Base-by-base conservation (phyloP, 1,139 yeast genomes). In the Saccharomyces hybrid region DNA sequence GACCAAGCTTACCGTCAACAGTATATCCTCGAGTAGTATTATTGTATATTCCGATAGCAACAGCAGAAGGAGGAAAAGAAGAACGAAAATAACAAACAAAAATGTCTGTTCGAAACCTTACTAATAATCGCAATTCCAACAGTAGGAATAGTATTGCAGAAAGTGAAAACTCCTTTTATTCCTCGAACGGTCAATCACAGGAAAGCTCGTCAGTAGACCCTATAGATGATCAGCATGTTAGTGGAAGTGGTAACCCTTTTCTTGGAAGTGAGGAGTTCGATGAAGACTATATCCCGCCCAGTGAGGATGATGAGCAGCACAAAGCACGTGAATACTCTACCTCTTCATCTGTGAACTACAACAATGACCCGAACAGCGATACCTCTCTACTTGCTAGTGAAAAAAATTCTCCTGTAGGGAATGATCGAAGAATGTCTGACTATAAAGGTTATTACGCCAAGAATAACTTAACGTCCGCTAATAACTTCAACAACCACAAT, bases 381-480 rank as follows among this genome's bases (percentile, higher is more conserved):
- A 19, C 56, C 4, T 57, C 62, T 19, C 48, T 61, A 47, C 52
- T 60, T 21, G 57, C 56, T 24, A 53, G 53, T 51, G 38, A 53
- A n/a, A 38, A 49, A 16, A 46, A 55, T 26, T 38, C 51, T 26
- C 47, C 51, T 28, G 47, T 28, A 21, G 44, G 51, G 26, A 47
- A 52, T 48, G 55, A 55, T 42, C 52, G 52, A 31, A 47, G 42
- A 29, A 56, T 56, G 4, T 59, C 68, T 4, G 71, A 67, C 48
- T 66, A 69, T 57, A 63, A 61, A 51, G 71, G 71, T 29, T 68
- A 66, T 51, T 68, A 67, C 52, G 62, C 70, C 26, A 63, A 58
- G 53, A 57, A 58, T 38, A 52, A 41, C n/a, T 46, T 49, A 21
- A 26, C 21, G 11, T 14, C 27, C n/a, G 38, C 49, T 12, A 51